These are phyloP conservation scores for Claviceps digitariae DNA, from an alignment of 2,329 filamentous ascomycete species.

Conservation along the genomic window DNA sequence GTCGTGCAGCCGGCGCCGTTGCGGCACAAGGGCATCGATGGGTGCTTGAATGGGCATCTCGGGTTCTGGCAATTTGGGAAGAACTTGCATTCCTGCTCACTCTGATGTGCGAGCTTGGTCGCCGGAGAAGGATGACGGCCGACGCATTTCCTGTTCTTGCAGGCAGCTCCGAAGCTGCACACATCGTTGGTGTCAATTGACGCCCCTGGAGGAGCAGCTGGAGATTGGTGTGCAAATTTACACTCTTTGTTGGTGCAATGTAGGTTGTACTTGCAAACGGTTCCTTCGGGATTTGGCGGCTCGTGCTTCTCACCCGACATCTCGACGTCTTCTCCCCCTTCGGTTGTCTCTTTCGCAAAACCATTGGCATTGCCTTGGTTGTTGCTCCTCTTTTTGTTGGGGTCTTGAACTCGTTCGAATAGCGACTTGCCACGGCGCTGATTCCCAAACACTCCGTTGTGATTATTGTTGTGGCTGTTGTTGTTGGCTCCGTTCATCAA, in stretches of 20 bases:
- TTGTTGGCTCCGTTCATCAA: slow-evolving; percentile 38
- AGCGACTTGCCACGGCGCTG: slow-evolving; percentile 44
- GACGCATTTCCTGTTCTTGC: slow-evolving; percentile 91
- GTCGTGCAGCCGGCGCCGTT: slow-evolving; percentile 82
- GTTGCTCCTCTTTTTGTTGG: slow-evolving; percentile 27
- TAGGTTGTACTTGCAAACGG: slow-evolving; percentile 79
- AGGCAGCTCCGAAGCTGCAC: slow-evolving; percentile 78
- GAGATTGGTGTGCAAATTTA: slow-evolving; percentile 87
- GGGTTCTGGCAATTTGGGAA: slow-evolving; percentile 85
- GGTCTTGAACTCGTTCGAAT: slow-evolving; percentile 58
- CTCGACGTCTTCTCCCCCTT: slow-evolving; percentile 48
- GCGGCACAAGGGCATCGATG: slow-evolving; percentile 71
- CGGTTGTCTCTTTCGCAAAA: slow-evolving; percentile 19
- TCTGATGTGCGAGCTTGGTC: slow-evolving; percentile 61
- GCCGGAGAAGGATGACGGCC: slow-evolving; percentile 87
- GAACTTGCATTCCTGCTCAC: slow-evolving; percentile 79
- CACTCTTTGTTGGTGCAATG: slow-evolving; percentile 81
- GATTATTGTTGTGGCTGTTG: slow-evolving; percentile 19
- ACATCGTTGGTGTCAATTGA: slow-evolving; percentile 66
- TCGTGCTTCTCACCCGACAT: slow-evolving; percentile 41
- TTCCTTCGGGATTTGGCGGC: slow-evolving; percentile 46
- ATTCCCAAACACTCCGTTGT: slow-evolving; percentile 12
- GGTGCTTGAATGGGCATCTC: slow-evolving; percentile 79
- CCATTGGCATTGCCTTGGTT: slow-evolving; percentile 22
- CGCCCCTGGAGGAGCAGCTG: slow-evolving; percentile 66